Base-by-base conservation (phyloP, 2,329 filamentous ascomycete genomes). In the Fusarium denticulatum region DNA sequence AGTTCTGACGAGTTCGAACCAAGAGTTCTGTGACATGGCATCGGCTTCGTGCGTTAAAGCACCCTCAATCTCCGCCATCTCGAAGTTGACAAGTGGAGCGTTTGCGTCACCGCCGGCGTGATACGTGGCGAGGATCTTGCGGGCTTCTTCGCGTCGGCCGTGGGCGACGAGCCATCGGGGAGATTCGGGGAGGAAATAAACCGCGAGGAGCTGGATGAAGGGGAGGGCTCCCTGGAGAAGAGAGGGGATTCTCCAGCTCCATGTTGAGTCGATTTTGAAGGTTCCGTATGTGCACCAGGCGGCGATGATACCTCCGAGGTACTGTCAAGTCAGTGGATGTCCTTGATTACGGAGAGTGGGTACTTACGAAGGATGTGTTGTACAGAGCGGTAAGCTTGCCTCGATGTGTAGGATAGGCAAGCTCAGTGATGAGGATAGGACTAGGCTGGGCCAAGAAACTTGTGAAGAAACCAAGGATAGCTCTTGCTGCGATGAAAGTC, bases 31-130 rank as follows among this genome's bases (percentile, higher is more conserved):
- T 65, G 69, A 84, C 80, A 77, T 76, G 46, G 66, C 60, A 77
- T 75, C 75, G 15, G 79, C 73, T 80, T 80, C 52, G 73, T 78
- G 60, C 24, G 81, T 77, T 49, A 85, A 45, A 40, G 81, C 78
- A 30, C 79, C 69, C 26, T 80, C 71, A 73, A 86, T 86, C 60
- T 86, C 83, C 16, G 79, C 80, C 77, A 85, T 80, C 65, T 86
- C 81, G 11, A 85, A 79, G 1, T 76, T 67, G 0, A 86, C 84
- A 5, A 86, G 80, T 2, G 83, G 81, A 18, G 85, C 81, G 20
- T 79, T 66, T 0, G 75, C 66, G 49, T 86, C 82, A 4, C 83
- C 83, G 24, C 85, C 85, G 2, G 83, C 81, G 45, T 86, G 85
- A 46, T 84, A 85, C 7, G 79, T 80, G 8, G 75, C 79, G 5